A percentile compares a stretch with the other conserved stretches of the same genome.
phyloP scores from a whole-genome alignment of 805 yeast species.

The Maudiozyma turicensis region DNA sequence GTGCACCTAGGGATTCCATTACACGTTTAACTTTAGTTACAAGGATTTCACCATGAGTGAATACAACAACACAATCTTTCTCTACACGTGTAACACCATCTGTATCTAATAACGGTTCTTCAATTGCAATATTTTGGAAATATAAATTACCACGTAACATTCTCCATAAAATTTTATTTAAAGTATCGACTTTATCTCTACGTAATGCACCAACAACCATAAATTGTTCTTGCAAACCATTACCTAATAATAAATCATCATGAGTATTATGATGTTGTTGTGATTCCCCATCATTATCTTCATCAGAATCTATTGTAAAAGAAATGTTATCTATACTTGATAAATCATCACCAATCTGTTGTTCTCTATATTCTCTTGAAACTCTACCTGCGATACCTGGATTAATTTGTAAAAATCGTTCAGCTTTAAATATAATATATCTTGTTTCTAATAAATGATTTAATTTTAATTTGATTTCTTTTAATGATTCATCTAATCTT shows the following conservation, averaged over 20 bases:
- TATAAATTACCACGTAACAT: constrained; percentile 85
- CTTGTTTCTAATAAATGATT: constrained; percentile 63
- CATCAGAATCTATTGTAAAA: constrained; percentile 12
- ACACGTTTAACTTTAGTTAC: constrained; percentile 67
- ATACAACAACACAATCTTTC: constrained; percentile 78
- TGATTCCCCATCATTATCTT: constrained; percentile 5
- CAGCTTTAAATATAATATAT: constrained; percentile 44
- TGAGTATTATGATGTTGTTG: background rate
- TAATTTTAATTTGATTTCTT: constrained; percentile 50
- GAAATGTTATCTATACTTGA: constrained; percentile 23
- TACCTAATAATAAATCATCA: background rate
- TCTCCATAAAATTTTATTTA: constrained; percentile 86
- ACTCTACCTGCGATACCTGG: constrained; percentile 24
- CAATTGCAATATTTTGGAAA: constrained; percentile 63
- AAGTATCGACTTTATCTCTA: constrained; percentile 54
- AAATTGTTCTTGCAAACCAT: constrained; percentile 19
- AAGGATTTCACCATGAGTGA: constrained; percentile 80
- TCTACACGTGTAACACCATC: constrained; percentile 48
- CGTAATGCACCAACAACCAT: constrained; percentile 67
- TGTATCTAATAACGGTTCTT: constrained; percentile 44
- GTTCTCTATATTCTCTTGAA: constrained; percentile 12
- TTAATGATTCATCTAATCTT: constrained; percentile 63
- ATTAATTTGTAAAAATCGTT: constrained; percentile 37
- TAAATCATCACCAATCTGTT: constrained; percentile 19
- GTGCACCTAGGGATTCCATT: constrained; percentile 84